Conservation (phyloP, 495 filamentous ascomycete species). For the Penicillium subrubescens region DNA sequence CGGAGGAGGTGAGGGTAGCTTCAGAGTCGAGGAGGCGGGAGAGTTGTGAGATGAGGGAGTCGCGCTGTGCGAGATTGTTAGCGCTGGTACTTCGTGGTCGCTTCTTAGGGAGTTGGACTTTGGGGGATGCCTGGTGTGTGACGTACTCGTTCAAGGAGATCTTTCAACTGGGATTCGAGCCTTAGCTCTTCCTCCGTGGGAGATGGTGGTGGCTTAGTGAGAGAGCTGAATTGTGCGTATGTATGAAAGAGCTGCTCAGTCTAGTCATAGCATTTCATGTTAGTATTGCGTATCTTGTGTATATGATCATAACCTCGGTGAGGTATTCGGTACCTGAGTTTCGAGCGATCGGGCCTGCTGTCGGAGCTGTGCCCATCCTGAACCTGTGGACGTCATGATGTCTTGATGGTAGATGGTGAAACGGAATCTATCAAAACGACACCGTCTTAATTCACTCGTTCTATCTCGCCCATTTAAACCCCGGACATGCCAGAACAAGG, state of each 20-base stretch:
- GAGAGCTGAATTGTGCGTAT: slow-evolving; percentile 91
- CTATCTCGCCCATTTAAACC: slow-evolving; percentile 5
- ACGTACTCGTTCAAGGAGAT: slow-evolving; percentile 65
- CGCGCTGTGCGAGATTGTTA: slow-evolving; percentile 58
- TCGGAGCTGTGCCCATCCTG: slow-evolving; percentile 92
- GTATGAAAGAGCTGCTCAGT: slow-evolving; percentile 92
- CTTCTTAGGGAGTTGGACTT: not conserved
- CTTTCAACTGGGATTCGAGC: slow-evolving; percentile 79
- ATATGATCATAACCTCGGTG: slow-evolving; percentile 3
- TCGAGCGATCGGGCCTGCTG: slow-evolving; percentile 90
- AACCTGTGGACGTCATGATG: slow-evolving; percentile 73
- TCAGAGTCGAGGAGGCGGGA: slow-evolving; percentile 91
- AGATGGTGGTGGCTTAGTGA: slow-evolving; percentile 75
- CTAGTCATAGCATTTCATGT: slow-evolving; percentile 45
- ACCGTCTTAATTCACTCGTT: slow-evolving; percentile 6
- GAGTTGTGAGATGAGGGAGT: slow-evolving; percentile 79
- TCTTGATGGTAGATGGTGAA: slow-evolving; percentile 7
- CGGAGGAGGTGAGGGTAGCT: slow-evolving; percentile 83
- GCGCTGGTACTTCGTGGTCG: slow-evolving; percentile 1
- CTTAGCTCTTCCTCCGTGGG: slow-evolving; percentile 82
- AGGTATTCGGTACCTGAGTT: slow-evolving; percentile 68
- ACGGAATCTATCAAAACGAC: not conserved
- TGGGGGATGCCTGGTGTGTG: slow-evolving; percentile 12
- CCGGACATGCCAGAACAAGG: slow-evolving; percentile 18
- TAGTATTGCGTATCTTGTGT: slow-evolving; percentile 3